Conservation (phyloP, 208 protist genomes). For the Acanthamoeba healyi region DNA sequence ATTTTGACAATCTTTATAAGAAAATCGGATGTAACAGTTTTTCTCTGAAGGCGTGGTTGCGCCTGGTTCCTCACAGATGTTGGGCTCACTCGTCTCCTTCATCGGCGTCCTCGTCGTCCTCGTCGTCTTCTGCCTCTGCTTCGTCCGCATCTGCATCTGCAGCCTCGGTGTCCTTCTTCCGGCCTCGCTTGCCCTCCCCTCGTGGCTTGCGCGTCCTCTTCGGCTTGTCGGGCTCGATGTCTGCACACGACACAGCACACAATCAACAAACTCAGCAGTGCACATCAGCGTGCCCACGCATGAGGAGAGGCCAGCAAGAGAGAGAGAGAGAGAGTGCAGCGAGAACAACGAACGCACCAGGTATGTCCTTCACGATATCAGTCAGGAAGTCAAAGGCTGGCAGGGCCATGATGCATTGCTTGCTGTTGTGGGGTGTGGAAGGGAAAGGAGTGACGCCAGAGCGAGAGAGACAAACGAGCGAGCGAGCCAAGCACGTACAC, state of each 20-base stretch:
- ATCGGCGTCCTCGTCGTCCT: slow-evolving; percentile 7
- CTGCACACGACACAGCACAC: neutral
- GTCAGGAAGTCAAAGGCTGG: slow-evolving; percentile 29
- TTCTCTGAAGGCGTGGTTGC: no score
- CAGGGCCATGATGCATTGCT: neutral
- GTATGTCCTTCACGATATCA: slow-evolving; percentile 29
- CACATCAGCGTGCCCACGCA: neutral
- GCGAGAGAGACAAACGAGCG: neutral
- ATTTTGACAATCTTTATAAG: no score
- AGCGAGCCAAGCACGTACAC: neutral
- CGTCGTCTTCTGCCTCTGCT: neutral
- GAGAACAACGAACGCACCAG: neutral
- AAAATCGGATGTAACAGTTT: no score
- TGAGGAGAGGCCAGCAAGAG: neutral
- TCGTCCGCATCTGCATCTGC: neutral
- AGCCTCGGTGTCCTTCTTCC: neutral
- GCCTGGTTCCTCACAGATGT: no score
- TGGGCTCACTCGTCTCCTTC: neutral
- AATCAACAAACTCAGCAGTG: neutral
- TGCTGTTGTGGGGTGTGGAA: slow-evolving; percentile 5
- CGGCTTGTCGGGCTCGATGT: slow-evolving; percentile 40
- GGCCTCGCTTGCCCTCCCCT: slow-evolving; percentile 39
- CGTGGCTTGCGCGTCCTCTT: slow-evolving; percentile 48
- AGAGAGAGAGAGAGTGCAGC: no score
- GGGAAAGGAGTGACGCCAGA: neutral